Conservation (phyloP, 2,329 filamentous ascomycete species). For the Cytospora leucostoma region DNA sequence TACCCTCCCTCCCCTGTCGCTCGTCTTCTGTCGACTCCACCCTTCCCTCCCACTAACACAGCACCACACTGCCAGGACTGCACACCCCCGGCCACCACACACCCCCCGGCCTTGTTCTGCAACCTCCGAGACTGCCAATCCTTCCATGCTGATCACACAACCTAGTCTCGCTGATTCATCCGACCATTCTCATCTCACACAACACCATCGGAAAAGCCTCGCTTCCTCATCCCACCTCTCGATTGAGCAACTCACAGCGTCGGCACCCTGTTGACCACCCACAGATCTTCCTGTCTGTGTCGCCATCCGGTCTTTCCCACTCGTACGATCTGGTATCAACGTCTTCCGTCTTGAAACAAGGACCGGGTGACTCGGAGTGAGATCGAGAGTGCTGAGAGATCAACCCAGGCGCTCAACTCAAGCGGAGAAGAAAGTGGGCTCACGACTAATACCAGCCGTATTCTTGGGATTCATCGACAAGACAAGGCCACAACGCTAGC, state of each 20-base stretch:
- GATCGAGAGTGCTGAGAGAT: conserved; percentile 5
- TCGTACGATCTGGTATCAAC: conserved; percentile 9
- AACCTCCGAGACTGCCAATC: conserved; percentile 22
- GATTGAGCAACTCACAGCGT: conserved; percentile 14
- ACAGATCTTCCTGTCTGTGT: conserved; percentile 17
- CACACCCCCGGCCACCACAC: neutral
- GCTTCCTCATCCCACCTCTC: conserved; percentile 17
- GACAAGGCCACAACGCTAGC: conserved; percentile 4
- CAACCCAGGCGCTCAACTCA: conserved; percentile 14
- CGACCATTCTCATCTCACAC: conserved; percentile 26
- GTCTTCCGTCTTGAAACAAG: conserved; percentile 12
- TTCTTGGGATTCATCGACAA: conserved; percentile 13
- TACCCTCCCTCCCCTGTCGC: conserved; percentile 14
- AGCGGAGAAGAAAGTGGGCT: conserved; percentile 11
- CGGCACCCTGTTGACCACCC: conserved; percentile 20
- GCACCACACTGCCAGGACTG: neutral
- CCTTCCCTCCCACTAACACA: conserved; percentile 4
- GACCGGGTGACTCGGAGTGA: conserved; percentile 11
- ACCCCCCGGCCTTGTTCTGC: conserved; percentile 20
- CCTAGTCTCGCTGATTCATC: conserved; percentile 28
- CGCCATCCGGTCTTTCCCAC: conserved; percentile 10
- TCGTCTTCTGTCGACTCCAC: conserved; percentile 17
- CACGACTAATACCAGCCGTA: conserved; percentile 8
- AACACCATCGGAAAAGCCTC: conserved; percentile 23
- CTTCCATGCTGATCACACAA: conserved; percentile 26